Evolutionary conservation across 2,329 filamentous ascomycete species (phyloP).

Genomic region (Trichoderma koningiopsis): DNA sequence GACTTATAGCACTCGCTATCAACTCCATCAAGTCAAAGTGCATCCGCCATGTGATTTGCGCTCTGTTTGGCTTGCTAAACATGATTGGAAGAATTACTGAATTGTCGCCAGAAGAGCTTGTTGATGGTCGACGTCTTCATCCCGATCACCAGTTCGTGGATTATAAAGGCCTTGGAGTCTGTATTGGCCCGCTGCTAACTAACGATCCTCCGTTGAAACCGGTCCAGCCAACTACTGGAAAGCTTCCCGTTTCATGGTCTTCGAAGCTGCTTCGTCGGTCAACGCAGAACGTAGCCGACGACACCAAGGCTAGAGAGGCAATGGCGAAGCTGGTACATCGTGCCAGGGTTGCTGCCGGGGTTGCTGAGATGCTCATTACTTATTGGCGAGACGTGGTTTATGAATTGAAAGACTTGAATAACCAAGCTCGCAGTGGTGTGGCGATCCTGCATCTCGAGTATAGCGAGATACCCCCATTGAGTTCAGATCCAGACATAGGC

Average conservation of each 20-base stretch:
- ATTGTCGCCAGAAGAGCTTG: conserved; percentile 54
- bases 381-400: conserved; percentile 66
- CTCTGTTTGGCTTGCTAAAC: conserved; percentile 66
- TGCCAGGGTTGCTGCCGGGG: conserved; percentile 58
- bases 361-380: conserved; percentile 66
- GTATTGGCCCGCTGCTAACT: conserved; percentile 66
- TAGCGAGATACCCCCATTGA: conserved; percentile 41
- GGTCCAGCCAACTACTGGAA: conserved; percentile 45
- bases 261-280: conserved; percentile 44
- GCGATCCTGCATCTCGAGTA: conserved; percentile 27
- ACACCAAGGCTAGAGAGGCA: not conserved
- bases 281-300: conserved; percentile 29
- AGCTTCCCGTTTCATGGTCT: conserved; percentile 47
- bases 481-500: conserved; percentile 45
- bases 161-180: conserved; percentile 62
- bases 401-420: conserved; percentile 56
- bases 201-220: conserved; percentile 55
- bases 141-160: conserved; percentile 63
- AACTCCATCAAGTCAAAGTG: conserved; percentile 57
- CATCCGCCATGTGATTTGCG: conserved; percentile 66
- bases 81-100: conserved; percentile 62
- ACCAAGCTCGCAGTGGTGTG: conserved; percentile 32
- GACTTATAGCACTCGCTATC: conserved; percentile 67
- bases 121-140: conserved; percentile 53
- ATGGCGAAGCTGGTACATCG: conserved; percentile 58